Conservation (phyloP, 2,329 filamentous ascomycete species). For the Colletotrichum higginsianum region DNA sequence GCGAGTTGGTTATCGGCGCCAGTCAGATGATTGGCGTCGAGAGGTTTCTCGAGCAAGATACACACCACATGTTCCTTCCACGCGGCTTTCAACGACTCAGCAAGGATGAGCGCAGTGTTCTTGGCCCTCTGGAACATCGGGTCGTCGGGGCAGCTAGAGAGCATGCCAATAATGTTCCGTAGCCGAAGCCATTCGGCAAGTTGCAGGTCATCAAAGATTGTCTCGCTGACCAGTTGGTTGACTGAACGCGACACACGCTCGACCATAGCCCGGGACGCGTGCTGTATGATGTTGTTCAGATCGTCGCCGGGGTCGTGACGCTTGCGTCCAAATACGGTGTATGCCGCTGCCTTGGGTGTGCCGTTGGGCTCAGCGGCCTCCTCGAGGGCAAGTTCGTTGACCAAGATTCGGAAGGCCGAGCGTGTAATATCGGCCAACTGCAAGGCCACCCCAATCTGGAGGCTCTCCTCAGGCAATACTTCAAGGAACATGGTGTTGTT, state of each 20-base stretch:
- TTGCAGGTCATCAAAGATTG: conserved; percentile 50
- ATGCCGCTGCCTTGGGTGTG: conserved; percentile 34
- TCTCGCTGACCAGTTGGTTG: conserved; percentile 51
- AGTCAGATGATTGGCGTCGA: background rate
- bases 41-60: conserved; percentile 15
- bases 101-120: conserved; percentile 44
- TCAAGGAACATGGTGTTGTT: conserved; percentile 74
- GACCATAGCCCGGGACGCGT: conserved; percentile 68
- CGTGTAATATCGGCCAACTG: conserved; percentile 60
- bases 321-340: conserved; percentile 62
- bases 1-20: conserved; percentile 53
- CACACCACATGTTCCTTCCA: conserved; percentile 21
- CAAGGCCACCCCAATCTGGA: conserved; percentile 69
- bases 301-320: conserved; percentile 67
- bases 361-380: conserved; percentile 48
- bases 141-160: conserved; percentile 38
- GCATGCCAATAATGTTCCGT: conserved; percentile 46
- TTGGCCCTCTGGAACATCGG: conserved; percentile 27
- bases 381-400: conserved; percentile 73
- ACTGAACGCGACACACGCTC: conserved; percentile 58
- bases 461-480: conserved; percentile 72
- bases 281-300: conserved; percentile 70
- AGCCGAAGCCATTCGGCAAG: conserved; percentile 55
- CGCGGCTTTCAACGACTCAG: conserved; percentile 27
- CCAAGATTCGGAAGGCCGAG: conserved; percentile 71